Conservation (phyloP, 2,329 filamentous ascomycete species). For the Trichoderma afroharzianum region DNA sequence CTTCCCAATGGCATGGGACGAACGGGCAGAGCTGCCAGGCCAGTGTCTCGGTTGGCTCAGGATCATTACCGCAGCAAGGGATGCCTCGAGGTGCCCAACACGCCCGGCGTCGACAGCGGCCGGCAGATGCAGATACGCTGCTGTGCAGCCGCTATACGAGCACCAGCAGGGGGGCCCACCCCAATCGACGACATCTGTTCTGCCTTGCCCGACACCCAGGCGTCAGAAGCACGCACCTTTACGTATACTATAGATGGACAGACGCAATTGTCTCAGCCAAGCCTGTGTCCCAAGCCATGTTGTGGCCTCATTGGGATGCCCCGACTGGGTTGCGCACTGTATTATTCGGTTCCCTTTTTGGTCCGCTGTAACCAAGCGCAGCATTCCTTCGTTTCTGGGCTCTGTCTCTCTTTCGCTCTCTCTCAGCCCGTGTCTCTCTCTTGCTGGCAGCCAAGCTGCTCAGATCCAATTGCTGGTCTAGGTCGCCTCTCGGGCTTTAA, state of each 20-base stretch:
- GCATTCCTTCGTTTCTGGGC: constrained; percentile 15
- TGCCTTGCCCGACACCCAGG: background rate
- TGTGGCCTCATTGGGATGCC: background rate
- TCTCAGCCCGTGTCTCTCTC: constrained; percentile 1
- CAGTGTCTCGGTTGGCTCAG: constrained; percentile 6
- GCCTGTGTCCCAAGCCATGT: background rate
- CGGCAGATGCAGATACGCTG: background rate
- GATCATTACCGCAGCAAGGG: background rate
- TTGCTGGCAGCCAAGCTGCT: background rate
- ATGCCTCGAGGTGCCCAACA: background rate
- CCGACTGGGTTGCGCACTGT: constrained; percentile 16
- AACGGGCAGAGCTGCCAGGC: background rate
- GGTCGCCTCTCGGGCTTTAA: background rate
- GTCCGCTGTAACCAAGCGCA: constrained; percentile 5
- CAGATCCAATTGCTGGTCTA: background rate
- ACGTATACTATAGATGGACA: background rate
- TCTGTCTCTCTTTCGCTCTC: background rate
- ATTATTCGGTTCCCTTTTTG: constrained; percentile 18
- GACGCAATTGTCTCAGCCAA: constrained; percentile 12
- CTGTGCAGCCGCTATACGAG: background rate
- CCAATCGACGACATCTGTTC: background rate
- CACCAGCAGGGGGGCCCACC: background rate
- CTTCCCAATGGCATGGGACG: constrained; percentile 14
- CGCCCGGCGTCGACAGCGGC: background rate
- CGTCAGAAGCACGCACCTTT: background rate